These are phyloP conservation scores for Phlebopus sp. DNA, from an alignment of 1,284 basidiomycete genomes.

Conservation along the genomic window DNA sequence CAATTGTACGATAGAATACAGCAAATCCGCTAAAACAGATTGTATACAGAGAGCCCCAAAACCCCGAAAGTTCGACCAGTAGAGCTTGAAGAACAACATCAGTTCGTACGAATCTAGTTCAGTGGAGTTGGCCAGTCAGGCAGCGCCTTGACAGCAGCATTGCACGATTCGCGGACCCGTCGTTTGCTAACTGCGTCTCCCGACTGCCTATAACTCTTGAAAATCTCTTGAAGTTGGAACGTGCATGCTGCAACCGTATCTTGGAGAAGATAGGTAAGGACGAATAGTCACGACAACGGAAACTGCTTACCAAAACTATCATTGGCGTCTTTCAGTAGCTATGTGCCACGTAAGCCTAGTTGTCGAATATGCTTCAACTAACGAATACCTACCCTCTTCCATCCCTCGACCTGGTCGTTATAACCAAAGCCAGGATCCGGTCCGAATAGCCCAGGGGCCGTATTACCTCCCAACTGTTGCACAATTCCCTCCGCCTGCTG, in stretches of 20 bases:
- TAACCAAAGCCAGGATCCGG: conserved; percentile 28
- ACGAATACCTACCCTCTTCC: conserved; percentile 46
- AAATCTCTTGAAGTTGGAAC: conserved; percentile 61
- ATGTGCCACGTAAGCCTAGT: conserved; percentile 5
- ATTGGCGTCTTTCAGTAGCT: conserved; percentile 54
- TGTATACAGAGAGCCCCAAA: too few relatives aligned
- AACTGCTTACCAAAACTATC: conserved; percentile 42
- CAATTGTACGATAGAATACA: too few relatives aligned
- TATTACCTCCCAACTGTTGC: conserved; percentile 36
- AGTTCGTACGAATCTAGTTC: too few relatives aligned
- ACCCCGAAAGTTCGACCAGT: too few relatives aligned
- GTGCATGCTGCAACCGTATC: conserved; percentile 54
- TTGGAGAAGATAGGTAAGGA: conserved; percentile 20
- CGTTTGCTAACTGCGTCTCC: conserved; percentile 52
- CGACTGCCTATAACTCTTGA: conserved; percentile 56
- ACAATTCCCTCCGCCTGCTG: conserved; percentile 43
- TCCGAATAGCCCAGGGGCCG: conserved; percentile 25
- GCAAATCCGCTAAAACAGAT: too few relatives aligned
- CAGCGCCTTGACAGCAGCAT: conserved; percentile 52
- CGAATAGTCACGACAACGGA: not conserved
- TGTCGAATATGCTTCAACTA: not conserved
- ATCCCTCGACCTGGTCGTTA: conserved; percentile 38
- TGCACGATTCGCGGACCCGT: conserved; percentile 59
- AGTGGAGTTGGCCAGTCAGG: conserved; percentile 51
- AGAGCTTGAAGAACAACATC: too few relatives aligned